A percentile compares a stretch with the other conserved stretches of the same genome.
Conservation (phyloP, 257 asterid species). For the Scutellaria barbata region DNA sequence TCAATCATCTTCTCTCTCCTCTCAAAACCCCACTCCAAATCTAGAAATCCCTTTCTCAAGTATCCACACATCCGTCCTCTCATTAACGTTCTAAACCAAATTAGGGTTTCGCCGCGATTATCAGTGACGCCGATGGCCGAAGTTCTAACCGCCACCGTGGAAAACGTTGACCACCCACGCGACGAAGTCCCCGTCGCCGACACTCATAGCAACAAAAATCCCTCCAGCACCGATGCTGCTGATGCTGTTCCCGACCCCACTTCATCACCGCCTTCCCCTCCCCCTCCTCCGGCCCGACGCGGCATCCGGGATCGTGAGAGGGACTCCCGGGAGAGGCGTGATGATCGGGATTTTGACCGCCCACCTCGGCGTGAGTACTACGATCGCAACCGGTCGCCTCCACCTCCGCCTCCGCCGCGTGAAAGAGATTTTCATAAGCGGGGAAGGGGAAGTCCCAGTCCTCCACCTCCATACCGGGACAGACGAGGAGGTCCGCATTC, state of each 20-base stretch:
- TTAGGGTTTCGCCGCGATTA: slow-evolving; percentile 41
- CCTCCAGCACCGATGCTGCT: slow-evolving; percentile 16
- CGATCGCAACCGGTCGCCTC: slow-evolving; percentile 37
- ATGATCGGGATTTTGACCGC: slow-evolving; percentile 37
- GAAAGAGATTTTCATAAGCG: slow-evolving; percentile 33
- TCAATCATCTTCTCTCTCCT: neutral
- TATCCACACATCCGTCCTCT: slow-evolving; percentile 13
- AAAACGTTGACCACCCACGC: slow-evolving; percentile 32
- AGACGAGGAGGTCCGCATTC: slow-evolving; percentile 45
- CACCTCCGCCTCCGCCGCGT: slow-evolving; percentile 34
- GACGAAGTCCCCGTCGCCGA: slow-evolving; percentile 32
- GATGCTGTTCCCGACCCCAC: slow-evolving; percentile 23
- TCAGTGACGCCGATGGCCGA: slow-evolving; percentile 45
- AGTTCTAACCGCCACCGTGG: slow-evolving; percentile 42
- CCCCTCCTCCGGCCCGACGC: slow-evolving; percentile 32
- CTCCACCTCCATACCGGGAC: slow-evolving; percentile 35
- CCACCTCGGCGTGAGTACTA: slow-evolving; percentile 36
- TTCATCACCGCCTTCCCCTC: slow-evolving; percentile 31
- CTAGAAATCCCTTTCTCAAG: slow-evolving; percentile 27
- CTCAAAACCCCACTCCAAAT: slow-evolving; percentile 31
- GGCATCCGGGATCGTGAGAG: slow-evolving; percentile 28
- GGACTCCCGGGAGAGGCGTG: slow-evolving; percentile 31
- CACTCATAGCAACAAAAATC: slow-evolving; percentile 11
- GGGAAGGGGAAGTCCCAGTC: slow-evolving; percentile 29
- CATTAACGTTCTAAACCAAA: neutral